These are phyloP conservation scores for Calonectria naviculata DNA, from an alignment of 2,329 filamentous ascomycete genomes.

Conservation along the genomic window DNA sequence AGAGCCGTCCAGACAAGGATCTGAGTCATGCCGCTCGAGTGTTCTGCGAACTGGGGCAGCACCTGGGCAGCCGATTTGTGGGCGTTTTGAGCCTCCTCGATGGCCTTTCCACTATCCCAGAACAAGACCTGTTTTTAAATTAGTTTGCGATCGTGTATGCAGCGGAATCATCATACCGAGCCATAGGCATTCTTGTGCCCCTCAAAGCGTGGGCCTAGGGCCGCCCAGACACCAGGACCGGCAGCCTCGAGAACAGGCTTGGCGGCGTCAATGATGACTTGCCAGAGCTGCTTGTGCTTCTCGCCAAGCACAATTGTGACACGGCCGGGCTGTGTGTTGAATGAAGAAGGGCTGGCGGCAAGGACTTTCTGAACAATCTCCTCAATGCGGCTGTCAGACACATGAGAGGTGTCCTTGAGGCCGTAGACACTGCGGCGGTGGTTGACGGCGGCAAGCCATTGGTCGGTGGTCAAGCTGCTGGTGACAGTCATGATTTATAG, in stretches of 20 bases:
- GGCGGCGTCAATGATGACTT: slow-evolving; percentile 27
- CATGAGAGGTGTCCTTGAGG: slow-evolving; percentile 39
- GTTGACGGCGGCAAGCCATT: slow-evolving; percentile 41
- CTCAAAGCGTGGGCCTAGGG: slow-evolving; percentile 27
- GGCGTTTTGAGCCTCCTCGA: slow-evolving; percentile 26
- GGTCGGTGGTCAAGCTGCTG: slow-evolving; percentile 27
- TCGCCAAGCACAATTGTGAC: slow-evolving; percentile 33
- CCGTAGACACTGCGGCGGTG: slow-evolving; percentile 44
- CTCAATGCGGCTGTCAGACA: slow-evolving; percentile 43
- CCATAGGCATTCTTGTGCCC: slow-evolving; percentile 35
- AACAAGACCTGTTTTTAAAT: slow-evolving; percentile 40
- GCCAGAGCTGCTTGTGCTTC: slow-evolving; percentile 38
- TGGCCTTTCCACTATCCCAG: slow-evolving; percentile 33
- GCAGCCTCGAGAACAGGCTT: slow-evolving; percentile 30
- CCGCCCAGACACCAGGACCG: slow-evolving; percentile 33
- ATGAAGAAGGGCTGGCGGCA: slow-evolving; percentile 35
- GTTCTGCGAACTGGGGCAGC: slow-evolving; percentile 31
- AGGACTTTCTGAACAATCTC: slow-evolving; percentile 40
- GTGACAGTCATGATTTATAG: neutral
- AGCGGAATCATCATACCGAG: slow-evolving; percentile 31
- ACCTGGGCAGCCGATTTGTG: slow-evolving; percentile 32
- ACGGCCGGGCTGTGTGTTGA: slow-evolving; percentile 39
- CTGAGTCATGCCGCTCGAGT: slow-evolving; percentile 33
- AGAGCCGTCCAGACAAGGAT: slow-evolving; percentile 39
- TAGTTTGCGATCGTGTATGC: no score